Base-by-base conservation (phyloP, 768 basidiomycete species). In the Boletales sp. region DNA sequence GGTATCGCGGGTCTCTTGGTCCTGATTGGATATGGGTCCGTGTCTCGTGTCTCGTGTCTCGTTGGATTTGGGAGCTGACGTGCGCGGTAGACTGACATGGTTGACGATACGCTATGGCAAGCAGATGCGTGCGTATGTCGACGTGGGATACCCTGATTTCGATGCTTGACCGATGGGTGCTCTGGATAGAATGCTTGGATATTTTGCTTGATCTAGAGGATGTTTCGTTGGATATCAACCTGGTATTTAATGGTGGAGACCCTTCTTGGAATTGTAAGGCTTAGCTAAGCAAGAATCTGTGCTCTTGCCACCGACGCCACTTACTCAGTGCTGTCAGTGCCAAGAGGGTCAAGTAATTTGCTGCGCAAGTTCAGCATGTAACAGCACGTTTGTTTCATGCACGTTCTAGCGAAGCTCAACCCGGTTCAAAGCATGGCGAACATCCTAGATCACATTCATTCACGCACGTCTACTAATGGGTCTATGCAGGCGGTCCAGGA, bases 41-140 rank as follows among this genome's bases (percentile, higher is more conserved):
- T 67, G 15, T 12, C 38, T n/a, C 7, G 83, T 67, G 15, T 12
- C 38, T n/a, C 7, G 38, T 44, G 21, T 32, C 46, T n/a, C 31
- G 21, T 15, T 25, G 31, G 12, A 17, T 15, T 1, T 34, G n/a
- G 12, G 13, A 41, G 34, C 25, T 53, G 42, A 53, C 43, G 45
- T 21, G 28, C 30, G 50, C 37, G 32, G 48, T 49, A 86, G 84
- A 12, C 43, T 83, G 5, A 54, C 86, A 3, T 76, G 71, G 69
- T 53, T 72, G 15, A 78, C 77, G 4, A 79, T 87, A 41, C 70
- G 65, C 17, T 81, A 84, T 39, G 84, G 83, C 4, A 73, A 74
- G 28, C 68, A 71, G 46, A 75, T 87, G 71, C 72, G 84, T 37
- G 75, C 73, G 1, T 81, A 75, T 70, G 66, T 75, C 7, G 79